phyloP scores from a whole-genome alignment of 108 stramenopile genomes.

The Chaetoceros tenuissimus region DNA sequence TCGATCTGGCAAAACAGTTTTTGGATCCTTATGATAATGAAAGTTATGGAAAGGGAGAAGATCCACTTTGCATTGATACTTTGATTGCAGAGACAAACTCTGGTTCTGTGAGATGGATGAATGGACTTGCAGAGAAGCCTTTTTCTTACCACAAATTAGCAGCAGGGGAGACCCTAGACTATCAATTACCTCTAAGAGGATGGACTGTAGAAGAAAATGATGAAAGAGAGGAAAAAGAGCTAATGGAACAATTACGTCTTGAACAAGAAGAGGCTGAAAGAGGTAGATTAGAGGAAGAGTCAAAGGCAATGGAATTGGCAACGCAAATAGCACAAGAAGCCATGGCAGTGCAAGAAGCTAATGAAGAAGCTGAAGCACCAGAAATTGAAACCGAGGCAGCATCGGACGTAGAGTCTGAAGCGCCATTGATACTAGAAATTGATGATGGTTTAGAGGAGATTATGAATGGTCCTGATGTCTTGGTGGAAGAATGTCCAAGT shows the following conservation, averaged over 20 bases:
- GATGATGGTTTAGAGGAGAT: background rate
- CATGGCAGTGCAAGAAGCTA: background rate
- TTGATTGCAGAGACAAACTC: slow-evolving; percentile 85
- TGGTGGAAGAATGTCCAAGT: background rate
- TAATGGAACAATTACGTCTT: slow-evolving; percentile 37
- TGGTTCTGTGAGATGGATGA: slow-evolving; percentile 74
- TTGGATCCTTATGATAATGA: slow-evolving; percentile 92
- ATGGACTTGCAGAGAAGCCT: slow-evolving; percentile 68
- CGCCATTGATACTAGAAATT: background rate
- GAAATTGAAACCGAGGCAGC: no score
- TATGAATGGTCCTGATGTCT: background rate
- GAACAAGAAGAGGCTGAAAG: slow-evolving; percentile 44
- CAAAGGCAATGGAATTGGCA: slow-evolving; percentile 4
- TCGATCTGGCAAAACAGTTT: slow-evolving; percentile 89
- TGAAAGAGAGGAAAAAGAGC: slow-evolving; percentile 51
- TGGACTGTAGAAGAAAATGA: slow-evolving; percentile 59
- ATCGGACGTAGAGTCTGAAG: no score
- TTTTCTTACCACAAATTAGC: slow-evolving; percentile 37
- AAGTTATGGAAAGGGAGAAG: slow-evolving; percentile 82
- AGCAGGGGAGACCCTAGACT: slow-evolving; percentile 61
- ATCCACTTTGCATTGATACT: slow-evolving; percentile 82
- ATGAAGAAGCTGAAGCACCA: no score
- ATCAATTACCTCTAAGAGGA: slow-evolving; percentile 57
- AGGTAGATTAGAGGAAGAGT: slow-evolving; percentile 20
- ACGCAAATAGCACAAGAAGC: slow-evolving; percentile 10